Percentiles rank a stretch among this genome's conserved stretches.
phyloP scores from a whole-genome alignment of 1,284 basidiomycete genomes.

The Boletus subluridellus region DNA sequence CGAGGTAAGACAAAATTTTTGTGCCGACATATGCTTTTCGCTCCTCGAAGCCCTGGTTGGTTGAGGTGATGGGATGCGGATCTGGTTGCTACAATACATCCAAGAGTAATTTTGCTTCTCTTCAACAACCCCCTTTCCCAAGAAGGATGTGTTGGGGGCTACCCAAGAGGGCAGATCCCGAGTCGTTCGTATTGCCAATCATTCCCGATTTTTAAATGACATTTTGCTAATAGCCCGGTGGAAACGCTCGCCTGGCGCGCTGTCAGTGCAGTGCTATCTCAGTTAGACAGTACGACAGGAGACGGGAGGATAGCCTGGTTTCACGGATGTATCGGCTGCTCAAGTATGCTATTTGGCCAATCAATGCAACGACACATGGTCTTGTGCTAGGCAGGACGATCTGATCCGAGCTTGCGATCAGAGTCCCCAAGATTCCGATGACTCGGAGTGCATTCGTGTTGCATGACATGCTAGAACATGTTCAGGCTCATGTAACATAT shows the following conservation, averaged over 20 bases:
- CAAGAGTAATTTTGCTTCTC: conserved; percentile 49
- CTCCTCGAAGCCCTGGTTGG: conserved; percentile 50
- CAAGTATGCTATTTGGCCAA: conserved; percentile 78
- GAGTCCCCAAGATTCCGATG: conserved; percentile 63
- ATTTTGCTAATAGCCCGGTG: conserved; percentile 42
- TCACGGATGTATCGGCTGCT: conserved; percentile 61
- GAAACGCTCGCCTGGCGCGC: conserved; percentile 61
- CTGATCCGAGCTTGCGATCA: conserved; percentile 28
- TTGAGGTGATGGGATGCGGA: conserved; percentile 34
- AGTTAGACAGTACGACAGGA: conserved; percentile 55
- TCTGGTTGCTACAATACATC: conserved; percentile 88
- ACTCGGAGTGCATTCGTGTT: conserved; percentile 69
- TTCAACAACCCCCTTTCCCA: conserved; percentile 78
- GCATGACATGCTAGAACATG: conserved; percentile 83
- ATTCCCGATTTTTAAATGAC: conserved; percentile 1
- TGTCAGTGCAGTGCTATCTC: conserved; percentile 78
- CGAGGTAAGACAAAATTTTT: neutral
- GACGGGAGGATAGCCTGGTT: conserved; percentile 35
- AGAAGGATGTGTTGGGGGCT: conserved; percentile 76
- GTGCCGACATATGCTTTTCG: too few relatives aligned
- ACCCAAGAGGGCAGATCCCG: conserved; percentile 71
- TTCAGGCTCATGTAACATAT: conserved; percentile 85
- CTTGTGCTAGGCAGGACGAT: neutral
- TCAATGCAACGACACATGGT: conserved; percentile 53
- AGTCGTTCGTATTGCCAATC: neutral